A percentile compares a stretch with the other conserved stretches of the same genome.
phyloP scores from a whole-genome alignment of 768 basidiomycete species.

The Boletus insuetus region DNA sequence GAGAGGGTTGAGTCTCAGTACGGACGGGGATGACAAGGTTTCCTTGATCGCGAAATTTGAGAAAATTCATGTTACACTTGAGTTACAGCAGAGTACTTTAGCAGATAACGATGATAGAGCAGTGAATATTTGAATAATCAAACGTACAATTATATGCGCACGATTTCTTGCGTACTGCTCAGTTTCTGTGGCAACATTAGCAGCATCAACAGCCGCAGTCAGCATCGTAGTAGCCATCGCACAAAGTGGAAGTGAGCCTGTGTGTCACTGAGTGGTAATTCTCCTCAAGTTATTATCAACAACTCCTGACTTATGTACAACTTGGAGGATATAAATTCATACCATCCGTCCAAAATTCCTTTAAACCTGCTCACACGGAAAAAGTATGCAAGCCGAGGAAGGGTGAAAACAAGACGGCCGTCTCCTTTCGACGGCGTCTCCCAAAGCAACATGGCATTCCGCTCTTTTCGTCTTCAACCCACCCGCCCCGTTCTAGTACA shows the following conservation, averaged over 20 bases:
- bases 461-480: constrained; percentile 2
- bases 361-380: no score
- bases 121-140: no score
- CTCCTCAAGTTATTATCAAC: no score
- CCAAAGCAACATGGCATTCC: constrained; percentile 11
- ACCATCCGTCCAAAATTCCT: no score
- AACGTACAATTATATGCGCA: background rate
- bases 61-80: background rate
- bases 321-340: no score
- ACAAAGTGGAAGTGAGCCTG: background rate
- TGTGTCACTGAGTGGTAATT: no score
- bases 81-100: no score
- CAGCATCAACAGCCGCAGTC: no score
- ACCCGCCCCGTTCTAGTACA: constrained; percentile 14
- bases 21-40: background rate
- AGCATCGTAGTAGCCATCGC: background rate
- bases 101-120: background rate
- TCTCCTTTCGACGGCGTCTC: constrained; percentile 7
- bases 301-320: no score
- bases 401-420: background rate
- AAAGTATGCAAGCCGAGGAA: background rate
- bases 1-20: background rate
- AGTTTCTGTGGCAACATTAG: background rate
- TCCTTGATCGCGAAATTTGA: background rate
- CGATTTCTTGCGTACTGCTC: background rate